Conservation (phyloP, 2,329 filamentous ascomycete species). For the Coleophoma eucalyptorum region DNA sequence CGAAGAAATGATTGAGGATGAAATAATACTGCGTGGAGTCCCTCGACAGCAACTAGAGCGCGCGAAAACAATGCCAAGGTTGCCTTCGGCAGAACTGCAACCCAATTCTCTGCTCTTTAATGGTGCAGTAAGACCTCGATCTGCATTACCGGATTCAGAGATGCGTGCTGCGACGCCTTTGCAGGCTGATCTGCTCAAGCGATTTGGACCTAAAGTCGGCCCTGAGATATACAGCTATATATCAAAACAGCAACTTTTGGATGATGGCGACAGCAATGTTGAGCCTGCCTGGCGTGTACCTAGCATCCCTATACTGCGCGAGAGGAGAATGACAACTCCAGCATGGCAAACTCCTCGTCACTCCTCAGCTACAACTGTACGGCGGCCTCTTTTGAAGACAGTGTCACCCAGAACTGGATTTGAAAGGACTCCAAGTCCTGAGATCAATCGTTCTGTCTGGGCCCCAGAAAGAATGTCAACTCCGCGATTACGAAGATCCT, state of each 20-base stretch:
- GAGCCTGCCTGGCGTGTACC: slow-evolving; percentile 11
- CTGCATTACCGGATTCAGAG: not conserved
- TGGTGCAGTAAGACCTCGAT: not conserved
- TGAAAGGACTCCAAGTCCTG: slow-evolving; percentile 21
- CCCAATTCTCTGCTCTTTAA: not conserved
- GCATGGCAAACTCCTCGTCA: too few relatives aligned
- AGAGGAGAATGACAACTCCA: too few relatives aligned
- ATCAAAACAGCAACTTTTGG: slow-evolving; percentile 14
- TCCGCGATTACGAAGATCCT: not conserved
- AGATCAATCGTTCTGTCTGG: slow-evolving; percentile 22
- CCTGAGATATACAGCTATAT: slow-evolving; percentile 22
- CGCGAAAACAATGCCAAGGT: slow-evolving; percentile 15
- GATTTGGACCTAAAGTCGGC: slow-evolving; percentile 24
- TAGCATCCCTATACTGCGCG: slow-evolving; percentile 5
- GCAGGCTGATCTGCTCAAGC: slow-evolving; percentile 20
- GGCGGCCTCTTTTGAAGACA: slow-evolving; percentile 11
- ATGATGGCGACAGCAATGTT: slow-evolving; percentile 8
- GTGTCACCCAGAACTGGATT: slow-evolving; percentile 12
- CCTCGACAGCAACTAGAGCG: slow-evolving; percentile 1
- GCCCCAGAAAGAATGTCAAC: slow-evolving; percentile 11
- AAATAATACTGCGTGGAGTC: slow-evolving; percentile 27
- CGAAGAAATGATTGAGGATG: slow-evolving; percentile 25
- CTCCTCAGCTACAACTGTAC: slow-evolving; percentile 4
- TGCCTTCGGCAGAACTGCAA: slow-evolving; percentile 5
- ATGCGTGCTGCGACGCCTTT: slow-evolving; percentile 14